Conservation (phyloP, 1,139 yeast genomes). For the Blastobotrys petasosporus region DNA sequence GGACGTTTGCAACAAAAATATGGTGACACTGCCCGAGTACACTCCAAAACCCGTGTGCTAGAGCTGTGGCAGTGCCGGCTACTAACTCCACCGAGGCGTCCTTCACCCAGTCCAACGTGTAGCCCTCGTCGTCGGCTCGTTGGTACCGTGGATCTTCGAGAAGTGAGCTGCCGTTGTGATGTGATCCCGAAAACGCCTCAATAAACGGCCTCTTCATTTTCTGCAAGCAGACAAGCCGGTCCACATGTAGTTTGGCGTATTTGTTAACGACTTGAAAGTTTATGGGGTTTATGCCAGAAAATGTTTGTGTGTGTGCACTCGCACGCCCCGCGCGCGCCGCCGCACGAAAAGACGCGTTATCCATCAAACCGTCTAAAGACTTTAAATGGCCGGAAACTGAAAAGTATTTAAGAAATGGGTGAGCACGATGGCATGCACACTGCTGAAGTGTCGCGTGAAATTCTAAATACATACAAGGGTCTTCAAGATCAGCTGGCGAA, state of each 20-base stretch:
- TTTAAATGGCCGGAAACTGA: too few relatives aligned
- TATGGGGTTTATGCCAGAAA: too few relatives aligned
- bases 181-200: constrained; percentile 8
- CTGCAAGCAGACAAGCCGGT: too few relatives aligned
- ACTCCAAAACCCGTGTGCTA: background rate
- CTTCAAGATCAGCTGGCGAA: background rate
- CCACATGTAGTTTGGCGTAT: too few relatives aligned
- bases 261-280: too few relatives aligned
- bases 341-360: too few relatives aligned
- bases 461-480: background rate
- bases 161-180: background rate
- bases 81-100: constrained; percentile 1
- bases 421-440: constrained; percentile 1
- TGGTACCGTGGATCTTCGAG: background rate
- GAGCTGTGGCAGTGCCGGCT: constrained; percentile 3
- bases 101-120: constrained; percentile 9
- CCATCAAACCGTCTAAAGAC: too few relatives aligned
- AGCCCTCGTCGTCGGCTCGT: constrained; percentile 8
- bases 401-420: too few relatives aligned
- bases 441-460: constrained; percentile 5
- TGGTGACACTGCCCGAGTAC: background rate
- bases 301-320: too few relatives aligned
- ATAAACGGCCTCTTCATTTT: constrained; percentile 9
- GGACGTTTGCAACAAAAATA: too few relatives aligned
- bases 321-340: too few relatives aligned